Evolutionary conservation across 192 early-diverging fungal genomes (phyloP), one percentile per base, ranked within the genome.

Genomic region (Linderina pennispora): DNA sequence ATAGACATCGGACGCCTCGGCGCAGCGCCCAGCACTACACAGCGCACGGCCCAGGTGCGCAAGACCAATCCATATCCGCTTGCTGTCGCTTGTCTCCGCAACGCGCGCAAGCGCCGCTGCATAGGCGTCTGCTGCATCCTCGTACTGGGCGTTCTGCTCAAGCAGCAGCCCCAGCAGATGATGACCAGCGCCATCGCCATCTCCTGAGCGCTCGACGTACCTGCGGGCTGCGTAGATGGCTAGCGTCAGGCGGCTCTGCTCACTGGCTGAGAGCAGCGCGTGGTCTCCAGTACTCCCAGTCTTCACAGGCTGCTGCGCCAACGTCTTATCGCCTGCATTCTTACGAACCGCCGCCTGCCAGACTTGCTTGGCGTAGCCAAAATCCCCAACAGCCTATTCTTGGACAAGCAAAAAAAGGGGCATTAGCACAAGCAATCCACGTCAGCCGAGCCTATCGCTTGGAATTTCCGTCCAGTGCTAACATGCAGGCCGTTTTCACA

Each of bases 131-230:
- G 83, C 77, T 5, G 91, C 88, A 18, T 62, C 65, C 15, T 64
- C 80, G n/a, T 75, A 75, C 51, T 85, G 76, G 31, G 80, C 55
- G 50, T 88, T 76, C 33, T 80, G 70, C 61, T 94, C 94, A 19
- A 85, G 69, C 3, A 93, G 53, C 25, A 93, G 50, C 15, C 86
- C 91, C 18, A 87, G 60, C 23, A 94, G 52, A 4, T 57, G 58
- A 17, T 33, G 28, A 20, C 54, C 53, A 3, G 53, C 68, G 16
- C 56, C 53, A 2, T 23, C 17, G 10, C 13, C 28, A 43, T 65
- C 70, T n/a, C 25, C 43, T 1, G 54, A 25, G 34, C 58, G 64
- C 18, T 37, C 58, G 5, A 62, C 55, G 36, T 45, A 66, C 15
- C 64, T 32, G 14, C 50, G 58, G 13, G 55, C 64, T 6, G 70